These are phyloP conservation scores for Trichoderma sp. DNA, from an alignment of 2,329 filamentous ascomycete genomes.

Conservation along the genomic window DNA sequence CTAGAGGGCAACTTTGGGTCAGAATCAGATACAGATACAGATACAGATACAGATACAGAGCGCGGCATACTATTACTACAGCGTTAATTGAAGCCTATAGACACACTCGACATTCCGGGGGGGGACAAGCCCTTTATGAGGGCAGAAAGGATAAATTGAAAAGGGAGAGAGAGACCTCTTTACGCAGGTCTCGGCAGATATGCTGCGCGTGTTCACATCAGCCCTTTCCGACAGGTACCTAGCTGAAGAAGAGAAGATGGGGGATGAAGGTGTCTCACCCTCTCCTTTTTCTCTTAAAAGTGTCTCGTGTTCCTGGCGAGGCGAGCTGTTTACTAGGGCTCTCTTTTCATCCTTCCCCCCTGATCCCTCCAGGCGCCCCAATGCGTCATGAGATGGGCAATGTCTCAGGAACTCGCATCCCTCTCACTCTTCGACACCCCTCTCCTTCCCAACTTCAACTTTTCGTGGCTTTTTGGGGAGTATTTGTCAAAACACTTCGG, in stretches of 20 bases:
- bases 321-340: background rate
- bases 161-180: background rate
- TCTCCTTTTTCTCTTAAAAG: too few species aligned
- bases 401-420: conserved; percentile 2
- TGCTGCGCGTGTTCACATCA: conserved; percentile 7
- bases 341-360: background rate
- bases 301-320: background rate
- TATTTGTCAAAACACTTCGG: background rate
- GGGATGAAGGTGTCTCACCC: conserved; percentile 6
- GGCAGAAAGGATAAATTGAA: background rate
- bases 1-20: conserved; percentile 1
- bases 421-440: background rate
- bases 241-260: background rate
- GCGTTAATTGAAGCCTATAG: background rate
- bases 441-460: background rate
- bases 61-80: background rate
- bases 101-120: background rate
- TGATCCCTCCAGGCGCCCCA: background rate
- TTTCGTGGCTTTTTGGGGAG: background rate
- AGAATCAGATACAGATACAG: background rate
- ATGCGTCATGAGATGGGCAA: background rate
- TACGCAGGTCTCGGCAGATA: background rate
- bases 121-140: background rate
- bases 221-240: background rate
- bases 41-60: too few species aligned